Conservation (phyloP, 805 yeast species). For the Teunomyces stri region DNA sequence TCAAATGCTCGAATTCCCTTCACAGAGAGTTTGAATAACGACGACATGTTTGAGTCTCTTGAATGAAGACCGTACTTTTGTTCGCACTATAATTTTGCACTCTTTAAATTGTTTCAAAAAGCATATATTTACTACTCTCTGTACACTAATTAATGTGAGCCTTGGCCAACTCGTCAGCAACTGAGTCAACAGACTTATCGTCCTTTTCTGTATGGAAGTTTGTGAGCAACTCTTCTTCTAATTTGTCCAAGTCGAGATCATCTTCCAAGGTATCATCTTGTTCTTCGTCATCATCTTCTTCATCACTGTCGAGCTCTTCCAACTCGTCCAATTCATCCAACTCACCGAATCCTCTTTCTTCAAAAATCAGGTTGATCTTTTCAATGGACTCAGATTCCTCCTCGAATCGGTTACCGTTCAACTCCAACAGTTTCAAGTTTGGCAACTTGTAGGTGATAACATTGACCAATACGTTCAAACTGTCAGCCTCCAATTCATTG, state of each 20-base stretch:
- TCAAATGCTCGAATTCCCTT: slow-evolving; percentile 91
- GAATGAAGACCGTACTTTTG: neutral
- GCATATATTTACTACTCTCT: neutral
- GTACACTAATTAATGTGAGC: slow-evolving; percentile 38
- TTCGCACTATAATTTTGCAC: neutral
- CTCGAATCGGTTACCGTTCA: slow-evolving; percentile 90
- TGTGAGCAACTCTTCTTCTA: slow-evolving; percentile 52
- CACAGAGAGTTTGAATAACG: slow-evolving; percentile 47
- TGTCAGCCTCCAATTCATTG: slow-evolving; percentile 73
- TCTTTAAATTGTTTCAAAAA: neutral
- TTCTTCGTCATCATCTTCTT: slow-evolving; percentile 63
- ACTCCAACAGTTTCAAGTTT: slow-evolving; percentile 63
- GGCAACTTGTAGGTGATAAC: slow-evolving; percentile 61
- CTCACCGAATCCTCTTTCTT: slow-evolving; percentile 72
- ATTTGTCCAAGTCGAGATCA: slow-evolving; percentile 46
- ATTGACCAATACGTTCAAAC: slow-evolving; percentile 57
- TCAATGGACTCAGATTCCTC: slow-evolving; percentile 79
- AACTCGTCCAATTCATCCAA: slow-evolving; percentile 92
- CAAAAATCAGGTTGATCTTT: slow-evolving; percentile 59
- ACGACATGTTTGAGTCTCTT: slow-evolving; percentile 30
- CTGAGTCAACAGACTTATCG: slow-evolving; percentile 50
- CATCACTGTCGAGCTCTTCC: slow-evolving; percentile 76
- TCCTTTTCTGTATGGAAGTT: slow-evolving; percentile 39
- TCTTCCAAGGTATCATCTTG: slow-evolving; percentile 52
- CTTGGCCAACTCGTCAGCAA: slow-evolving; percentile 59